Evolutionary conservation across 2,329 filamentous ascomycete species (phyloP), one percentile per base, ranked within the genome.

Genomic region (Chaetomium olivaceum): DNA sequence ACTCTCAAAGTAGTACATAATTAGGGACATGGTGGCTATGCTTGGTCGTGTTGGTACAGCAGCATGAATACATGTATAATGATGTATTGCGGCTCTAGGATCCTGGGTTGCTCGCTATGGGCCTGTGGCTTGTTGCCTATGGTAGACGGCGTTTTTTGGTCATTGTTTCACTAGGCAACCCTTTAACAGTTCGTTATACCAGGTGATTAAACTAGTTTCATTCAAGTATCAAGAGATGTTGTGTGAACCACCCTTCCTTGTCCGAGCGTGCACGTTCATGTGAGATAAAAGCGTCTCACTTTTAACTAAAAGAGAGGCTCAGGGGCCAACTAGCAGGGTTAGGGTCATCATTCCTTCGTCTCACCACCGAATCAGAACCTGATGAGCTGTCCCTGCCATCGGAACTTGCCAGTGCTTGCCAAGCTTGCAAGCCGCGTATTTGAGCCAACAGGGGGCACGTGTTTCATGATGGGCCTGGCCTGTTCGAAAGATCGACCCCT

Each of bases 391-490:
- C 43, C 43, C 19, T 21, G n/a, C 19, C n/a, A 11, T 19, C 43
- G 43, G 36, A 21, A 16, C 7, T 48, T 48, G 43, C 19, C 43
- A 48, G 21, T 19, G 19, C n/a, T n/a, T n/a, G n/a, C n/a, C n/a
- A n/a, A n/a, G n/a, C n/a, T n/a, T 8, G 43, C n/a, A 23, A 31
- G 61, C 54, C 61, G 27, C 52, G 52, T 25, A 12, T 51, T 51
- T 62, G 36, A n/a, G 50, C 59, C 58, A 58, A 57, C 51, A 36
- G 29, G 23, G 23, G 23, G 60, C 63, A 63, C 66, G 63, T 65
- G 66, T 67, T 63, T 67, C 63, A 65, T 12, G n/a, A 21, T n/a
- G 36, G 31, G 62, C 62, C 39, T 43, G 31, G 62, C 62, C 39
- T 43, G 58, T 2, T 54, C 52, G 29, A 51, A n/a, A n/a, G 4